phyloP scores from a whole-genome alignment of 176 grass and related monocot species.

The Musa itinerans region DNA sequence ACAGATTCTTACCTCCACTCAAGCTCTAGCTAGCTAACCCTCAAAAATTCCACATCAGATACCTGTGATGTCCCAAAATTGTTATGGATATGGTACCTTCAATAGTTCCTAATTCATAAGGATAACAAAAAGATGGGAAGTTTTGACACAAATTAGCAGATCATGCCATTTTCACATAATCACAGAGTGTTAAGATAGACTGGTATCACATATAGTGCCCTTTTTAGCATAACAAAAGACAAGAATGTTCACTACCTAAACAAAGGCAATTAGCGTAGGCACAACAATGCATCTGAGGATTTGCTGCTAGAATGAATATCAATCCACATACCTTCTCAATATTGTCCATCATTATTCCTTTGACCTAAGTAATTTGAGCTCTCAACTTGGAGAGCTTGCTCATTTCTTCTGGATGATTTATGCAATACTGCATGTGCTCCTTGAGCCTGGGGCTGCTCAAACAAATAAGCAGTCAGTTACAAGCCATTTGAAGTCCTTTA shows the following conservation, averaged over 20 bases:
- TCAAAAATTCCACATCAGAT: not conserved
- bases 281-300: not conserved
- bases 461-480: not conserved
- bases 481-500: not conserved
- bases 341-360: slow-evolving; percentile 98
- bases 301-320: not conserved
- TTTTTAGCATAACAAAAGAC: not conserved
- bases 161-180: not conserved
- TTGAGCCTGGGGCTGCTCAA: slow-evolving; percentile 51
- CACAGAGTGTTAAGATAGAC: not conserved
- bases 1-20: too few species aligned
- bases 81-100: not conserved
- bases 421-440: slow-evolving; percentile 93
- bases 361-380: slow-evolving; percentile 81
- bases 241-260: not conserved
- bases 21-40: too few species aligned
- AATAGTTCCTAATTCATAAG: not conserved
- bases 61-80: not conserved
- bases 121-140: not conserved
- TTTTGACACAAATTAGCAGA: not conserved
- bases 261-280: not conserved
- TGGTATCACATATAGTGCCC: not conserved
- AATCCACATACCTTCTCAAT: slow-evolving; percentile 60
- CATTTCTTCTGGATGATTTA: slow-evolving; percentile 91
- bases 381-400: slow-evolving; percentile 92